Evolutionary conservation across 305 asterid genomes (phyloP), one percentile per base, ranked within the genome.

Genomic region (Lippia alba): DNA sequence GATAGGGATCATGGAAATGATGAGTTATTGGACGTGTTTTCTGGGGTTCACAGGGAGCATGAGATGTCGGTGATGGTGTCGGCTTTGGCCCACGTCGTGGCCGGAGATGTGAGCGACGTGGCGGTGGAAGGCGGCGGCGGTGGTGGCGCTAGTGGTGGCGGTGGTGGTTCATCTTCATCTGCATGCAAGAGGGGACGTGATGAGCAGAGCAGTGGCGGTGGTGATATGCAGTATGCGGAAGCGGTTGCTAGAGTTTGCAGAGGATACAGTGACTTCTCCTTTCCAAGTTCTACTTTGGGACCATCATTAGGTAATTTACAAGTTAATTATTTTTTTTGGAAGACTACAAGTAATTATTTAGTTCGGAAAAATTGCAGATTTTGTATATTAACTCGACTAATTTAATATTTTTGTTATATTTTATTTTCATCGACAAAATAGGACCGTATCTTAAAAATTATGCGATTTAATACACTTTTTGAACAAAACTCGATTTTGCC

Each of bases 31-130:
- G 83, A 78, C 4, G 71, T 84, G 87, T 63, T 83, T 64, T 61
- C 70, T 12, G 87, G 94, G 61, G 39, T 90, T 2, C 69, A 75
- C 51, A 84, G 93, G 61, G 89, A 92, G 74, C 73, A 66, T 12
- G 98, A 92, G 74, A 90, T 87, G 88, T 85, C 90, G 6, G 85
- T 78, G 0, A 92, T 92, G 88, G 97, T 92, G 19, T 84, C 95
- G 0, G 98, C 98, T 67, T 63, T 92, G 57, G 75, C 93, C 16
- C 88, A 76, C 49, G 98, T 92, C 24, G 89, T 90, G 49, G 87
- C 90, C 64, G 96, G 92, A 48, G 84, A 69, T 24, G 83, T 58
- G 32, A 41, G 2, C 45, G 40, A 44, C 0, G 69, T 39, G 1
- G 56, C 46, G 56, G 60, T 3, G 16, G 66, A 53, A 5, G 66